phyloP scores from a whole-genome alignment of 805 yeast genomes.

The Maudiozyma saulgeensis region DNA sequence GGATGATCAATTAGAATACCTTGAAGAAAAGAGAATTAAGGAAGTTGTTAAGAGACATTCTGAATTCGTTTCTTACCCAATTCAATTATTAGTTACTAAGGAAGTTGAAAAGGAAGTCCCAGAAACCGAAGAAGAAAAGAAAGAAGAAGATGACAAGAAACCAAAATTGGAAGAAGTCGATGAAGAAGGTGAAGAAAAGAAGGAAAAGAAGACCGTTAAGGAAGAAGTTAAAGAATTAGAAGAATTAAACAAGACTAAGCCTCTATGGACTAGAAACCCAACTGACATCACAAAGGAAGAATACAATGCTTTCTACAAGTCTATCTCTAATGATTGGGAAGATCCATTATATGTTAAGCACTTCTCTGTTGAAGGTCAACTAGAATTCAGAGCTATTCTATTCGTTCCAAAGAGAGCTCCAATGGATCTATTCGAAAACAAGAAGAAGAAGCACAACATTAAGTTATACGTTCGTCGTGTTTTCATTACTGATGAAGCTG shows the following conservation, averaged over 20 bases:
- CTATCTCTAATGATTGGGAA: conserved; percentile 99
- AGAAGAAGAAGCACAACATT: conserved; percentile 98
- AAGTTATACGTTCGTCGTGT: conserved; percentile 98
- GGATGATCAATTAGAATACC: conserved; percentile 97
- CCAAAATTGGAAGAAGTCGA: conserved; percentile 70
- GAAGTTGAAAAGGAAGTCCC: conserved; percentile 98
- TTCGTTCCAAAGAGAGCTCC: conserved; percentile 99
- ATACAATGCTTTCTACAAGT: conserved; percentile 98
- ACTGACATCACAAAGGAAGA: conserved; percentile 95
- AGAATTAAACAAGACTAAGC: conserved; percentile 98
- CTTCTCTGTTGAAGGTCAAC: conserved; percentile 99
- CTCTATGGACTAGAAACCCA: conserved; percentile 99
- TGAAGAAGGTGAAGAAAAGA: conserved; percentile 60
- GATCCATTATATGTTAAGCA: conserved; percentile 99
- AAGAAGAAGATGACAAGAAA: conserved; percentile 54
- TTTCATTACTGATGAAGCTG: conserved; percentile 98
- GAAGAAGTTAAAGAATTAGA: conserved; percentile 92
- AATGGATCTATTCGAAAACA: conserved; percentile 92
- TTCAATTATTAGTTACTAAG: conserved; percentile 95
- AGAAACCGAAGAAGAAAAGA: conserved; percentile 41
- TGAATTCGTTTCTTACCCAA: conserved; percentile 98
- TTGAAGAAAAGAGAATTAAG: conserved; percentile 98
- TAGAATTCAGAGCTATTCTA: conserved; percentile 96
- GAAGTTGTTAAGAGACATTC: conserved; percentile 99
- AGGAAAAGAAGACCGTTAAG: conserved; percentile 75